A percentile compares a stretch with the other conserved stretches of the same genome.
These are phyloP conservation scores for Cladosporium oxysporum DNA, from an alignment of 2,329 filamentous ascomycete genomes.

Conservation along the genomic window DNA sequence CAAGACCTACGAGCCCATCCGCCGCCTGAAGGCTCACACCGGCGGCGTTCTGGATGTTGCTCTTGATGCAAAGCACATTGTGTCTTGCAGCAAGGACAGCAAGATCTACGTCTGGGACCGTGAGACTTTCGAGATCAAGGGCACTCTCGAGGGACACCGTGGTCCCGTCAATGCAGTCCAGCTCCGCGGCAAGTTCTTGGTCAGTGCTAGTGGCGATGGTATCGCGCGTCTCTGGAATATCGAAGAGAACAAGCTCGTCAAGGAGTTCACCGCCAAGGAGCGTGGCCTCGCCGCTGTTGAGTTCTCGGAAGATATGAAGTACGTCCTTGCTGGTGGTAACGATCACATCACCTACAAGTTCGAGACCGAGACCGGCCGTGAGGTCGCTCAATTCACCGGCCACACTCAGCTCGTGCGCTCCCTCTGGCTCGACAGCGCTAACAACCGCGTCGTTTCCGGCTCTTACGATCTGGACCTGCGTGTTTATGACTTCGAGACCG, in stretches of 20 bases:
- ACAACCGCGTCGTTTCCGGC: conserved; percentile 82
- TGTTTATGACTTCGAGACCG: conserved; percentile 82
- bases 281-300: conserved; percentile 94
- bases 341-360: conserved; percentile 96
- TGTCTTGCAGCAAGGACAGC: conserved; percentile 95
- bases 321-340: conserved; percentile 90
- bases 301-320: conserved; percentile 92
- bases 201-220: conserved; percentile 92
- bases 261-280: conserved; percentile 86
- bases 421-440: conserved; percentile 84
- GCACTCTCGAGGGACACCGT: conserved; percentile 78
- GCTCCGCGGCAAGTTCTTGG: conserved; percentile 86
- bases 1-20: conserved; percentile 76
- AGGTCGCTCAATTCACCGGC: conserved; percentile 76
- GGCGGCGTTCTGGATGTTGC: conserved; percentile 92
- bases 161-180: conserved; percentile 97
- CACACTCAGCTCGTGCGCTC: conserved; percentile 86
- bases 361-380: conserved; percentile 86
- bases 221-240: conserved; percentile 95
- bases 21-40: conserved; percentile 73
- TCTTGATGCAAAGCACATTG: conserved; percentile 87
- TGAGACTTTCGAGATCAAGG: conserved; percentile 70
- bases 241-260: conserved; percentile 81
- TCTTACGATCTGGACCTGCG: conserved; percentile 96
- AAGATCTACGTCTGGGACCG: conserved; percentile 95